Base-by-base conservation (phyloP, 441 rosid genomes). In the Bocquillonia castaneifolia region DNA sequence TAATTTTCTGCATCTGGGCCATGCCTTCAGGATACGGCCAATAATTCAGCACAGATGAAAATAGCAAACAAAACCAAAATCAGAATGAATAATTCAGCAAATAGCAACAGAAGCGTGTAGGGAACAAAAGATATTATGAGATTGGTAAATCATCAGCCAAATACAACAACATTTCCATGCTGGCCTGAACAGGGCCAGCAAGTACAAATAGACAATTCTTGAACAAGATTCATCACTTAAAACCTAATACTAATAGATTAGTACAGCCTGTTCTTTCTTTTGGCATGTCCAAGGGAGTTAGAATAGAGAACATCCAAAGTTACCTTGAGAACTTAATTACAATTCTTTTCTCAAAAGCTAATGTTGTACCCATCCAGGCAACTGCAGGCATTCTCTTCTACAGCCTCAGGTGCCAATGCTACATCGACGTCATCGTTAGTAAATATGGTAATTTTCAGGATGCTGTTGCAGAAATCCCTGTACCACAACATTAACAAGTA, bases 391-490 rank as follows among this genome's bases (percentile, higher is more conserved):
- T 51, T 50, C 29, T 57, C 60, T 63, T 66, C 74, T 9, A 31
- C 71, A 1, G 58, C 25, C 68, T 31, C 65, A 31, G 42, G 58
- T 60, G 59, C 74, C 32, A 18, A 67, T 22, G 9, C 70, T 0
- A 36, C n/a, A n/a, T n/a, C n/a, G n/a, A n/a, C 67, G 58, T 55
- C 67, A 34, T 37, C 63, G 7, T 74, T 32, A 69, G 61, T 63
- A 79, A 34, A 79, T 76, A 31, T 74, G 81, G 59, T 60, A 79
- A 58, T 70, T 72, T 69, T 69, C 58, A 12, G 76, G 76, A 70
- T 64, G 62, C 23, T 71, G 74, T 55, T 72, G 76, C 72, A 74
- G 69, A 70, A 74, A 61, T 61, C 78, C 83, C 81, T 80, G 77
- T 32, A 63, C 60, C 69, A 66, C 23, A 63, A 64, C 5, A 66